phyloP scores from a whole-genome alignment of 1,284 basidiomycete species.

The Abortiporus biennis region DNA sequence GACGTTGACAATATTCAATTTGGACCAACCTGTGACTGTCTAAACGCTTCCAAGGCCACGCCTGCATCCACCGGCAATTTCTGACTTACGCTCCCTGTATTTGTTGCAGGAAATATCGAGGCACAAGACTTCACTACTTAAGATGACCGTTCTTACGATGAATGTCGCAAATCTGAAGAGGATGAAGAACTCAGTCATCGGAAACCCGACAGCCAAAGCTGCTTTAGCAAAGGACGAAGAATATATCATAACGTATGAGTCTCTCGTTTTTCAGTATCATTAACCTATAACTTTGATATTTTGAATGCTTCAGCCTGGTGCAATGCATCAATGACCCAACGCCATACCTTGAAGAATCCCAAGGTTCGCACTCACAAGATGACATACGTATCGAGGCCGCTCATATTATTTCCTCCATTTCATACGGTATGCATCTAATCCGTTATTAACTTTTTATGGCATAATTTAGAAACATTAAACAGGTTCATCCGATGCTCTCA shows the following conservation, averaged over 20 bases:
- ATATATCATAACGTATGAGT: constrained; percentile 48
- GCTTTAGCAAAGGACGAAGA: constrained; percentile 44
- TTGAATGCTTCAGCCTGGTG: constrained; percentile 43
- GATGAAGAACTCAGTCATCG: constrained; percentile 69
- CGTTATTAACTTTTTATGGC: neutral
- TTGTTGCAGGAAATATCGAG: too few relatives aligned
- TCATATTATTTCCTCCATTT: constrained; percentile 65
- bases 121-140: too few relatives aligned
- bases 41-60: too few relatives aligned
- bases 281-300: too few relatives aligned
- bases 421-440: constrained; percentile 42
- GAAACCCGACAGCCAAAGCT: constrained; percentile 65
- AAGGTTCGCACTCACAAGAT: constrained; percentile 32
- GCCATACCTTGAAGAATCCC: constrained; percentile 26
- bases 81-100: too few relatives aligned
- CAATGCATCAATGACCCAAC: constrained; percentile 43
- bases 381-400: constrained; percentile 65
- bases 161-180: constrained; percentile 44
- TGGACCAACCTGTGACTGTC: too few relatives aligned
- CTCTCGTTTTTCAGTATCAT: constrained; percentile 1
- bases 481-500: constrained; percentile 59
- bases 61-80: too few relatives aligned
- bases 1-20: too few relatives aligned
- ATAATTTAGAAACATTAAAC: constrained; percentile 1
- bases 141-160: constrained; percentile 36